Base-by-base conservation (phyloP, 768 basidiomycete species). In the Pilatotrama ljubarskyi region DNA sequence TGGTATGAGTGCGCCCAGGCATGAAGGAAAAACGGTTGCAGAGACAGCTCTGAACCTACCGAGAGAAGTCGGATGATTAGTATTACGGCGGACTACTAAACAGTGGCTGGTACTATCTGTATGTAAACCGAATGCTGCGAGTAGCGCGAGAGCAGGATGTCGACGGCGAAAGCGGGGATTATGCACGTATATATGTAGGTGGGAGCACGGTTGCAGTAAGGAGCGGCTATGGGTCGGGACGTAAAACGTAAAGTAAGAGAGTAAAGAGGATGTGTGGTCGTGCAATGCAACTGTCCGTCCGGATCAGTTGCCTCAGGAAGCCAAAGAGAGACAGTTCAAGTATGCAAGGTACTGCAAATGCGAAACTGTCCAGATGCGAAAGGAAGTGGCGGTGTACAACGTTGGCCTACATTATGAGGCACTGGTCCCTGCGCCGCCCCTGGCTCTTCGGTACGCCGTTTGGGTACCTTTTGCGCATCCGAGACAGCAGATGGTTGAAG, bases 401-500 rank as follows among this genome's bases (percentile, higher is more conserved):
- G 14, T 4, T 25, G 36, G 24, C 29, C 76, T 70, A 79, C 76
- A 76, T 76, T 49, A 80, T 63, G 43, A 74, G 69, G 59, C 78
- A 80, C 44, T 67, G 63, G 32, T 69, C 68, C 38, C 62, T 64
- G 58, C 63, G 64, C 24, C 63, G 59, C 38, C 72, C 77, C 57
- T 73, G 73, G 32, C 71, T 68, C 42, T 68, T 63, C 26, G 64
- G 52, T 58, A 37, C 58, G 59, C 83, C 80, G 38, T 75, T 67
- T 17, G 89, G 88, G 70, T 86, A 90, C 59, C 80, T 80, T 52
- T 64, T 71, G 29, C 87, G 82, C 90, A 93, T 90, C 66, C 89
- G 90, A 62, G 81, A 80, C 47, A 91, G 75, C 26, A 93, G 79
- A 60, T 88, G 87, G 66, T 89, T 85, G 69, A 93, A 93, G 17